Evolutionary conservation across 768 basidiomycete genomes (phyloP).

Genomic region (Tylopilus felleus): DNA sequence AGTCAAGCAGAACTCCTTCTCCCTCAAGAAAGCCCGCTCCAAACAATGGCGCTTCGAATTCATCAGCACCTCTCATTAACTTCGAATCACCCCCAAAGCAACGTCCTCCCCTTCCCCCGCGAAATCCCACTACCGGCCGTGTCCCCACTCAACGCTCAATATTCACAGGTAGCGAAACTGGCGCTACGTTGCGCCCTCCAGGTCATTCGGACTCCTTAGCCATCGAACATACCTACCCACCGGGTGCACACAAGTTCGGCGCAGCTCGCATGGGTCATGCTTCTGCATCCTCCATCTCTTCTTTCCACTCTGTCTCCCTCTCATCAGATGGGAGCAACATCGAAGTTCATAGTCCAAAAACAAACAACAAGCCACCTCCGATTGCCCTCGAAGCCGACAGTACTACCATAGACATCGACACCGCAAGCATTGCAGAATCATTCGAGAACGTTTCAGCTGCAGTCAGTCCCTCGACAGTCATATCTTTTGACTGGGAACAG

Average conservation of each 20-base stretch:
- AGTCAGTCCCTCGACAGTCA: constrained; percentile 49
- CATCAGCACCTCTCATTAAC: constrained; percentile 49
- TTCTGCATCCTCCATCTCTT: constrained; percentile 70
- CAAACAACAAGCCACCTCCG: constrained; percentile 39
- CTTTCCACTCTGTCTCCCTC: constrained; percentile 80
- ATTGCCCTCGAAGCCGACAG: constrained; percentile 44
- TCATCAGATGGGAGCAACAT: constrained; percentile 54
- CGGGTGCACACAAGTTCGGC: constrained; percentile 36
- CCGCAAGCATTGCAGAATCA: constrained; percentile 62
- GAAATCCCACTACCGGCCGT: constrained; percentile 53
- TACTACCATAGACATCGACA: constrained; percentile 41
- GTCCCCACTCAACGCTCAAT: constrained; percentile 29
- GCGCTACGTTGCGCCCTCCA: constrained; percentile 26
- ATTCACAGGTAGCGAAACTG: constrained; percentile 14
- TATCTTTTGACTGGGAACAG: constrained; percentile 50
- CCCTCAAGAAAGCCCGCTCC: constrained; percentile 13
- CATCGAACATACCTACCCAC: constrained; percentile 59
- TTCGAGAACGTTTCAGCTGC: constrained; percentile 65
- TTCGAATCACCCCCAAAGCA: constrained; percentile 49
- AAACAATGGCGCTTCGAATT: constrained; percentile 1
- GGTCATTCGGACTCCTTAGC: constrained; percentile 46
- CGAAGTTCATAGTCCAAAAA: constrained; percentile 13
- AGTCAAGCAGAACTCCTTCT: constrained; percentile 25
- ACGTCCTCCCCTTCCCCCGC: constrained; percentile 63
- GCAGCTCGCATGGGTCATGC: constrained; percentile 44